These are phyloP conservation scores for Angophora floribunda DNA, from an alignment of 345 rosid species.

Conservation along the genomic window DNA sequence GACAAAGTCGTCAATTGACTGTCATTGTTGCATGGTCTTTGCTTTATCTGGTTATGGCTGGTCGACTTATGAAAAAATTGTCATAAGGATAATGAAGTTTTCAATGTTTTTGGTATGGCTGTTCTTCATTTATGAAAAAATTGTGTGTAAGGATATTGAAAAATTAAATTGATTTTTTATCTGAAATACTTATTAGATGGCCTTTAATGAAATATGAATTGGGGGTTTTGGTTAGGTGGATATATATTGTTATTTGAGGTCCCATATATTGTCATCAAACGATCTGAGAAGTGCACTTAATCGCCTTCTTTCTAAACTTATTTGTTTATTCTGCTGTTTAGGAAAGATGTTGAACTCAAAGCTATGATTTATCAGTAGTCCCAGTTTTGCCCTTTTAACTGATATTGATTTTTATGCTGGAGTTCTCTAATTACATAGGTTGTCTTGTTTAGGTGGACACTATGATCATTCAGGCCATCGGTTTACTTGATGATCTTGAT, in stretches of 20 bases:
- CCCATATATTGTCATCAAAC: neutral
- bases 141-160: neutral
- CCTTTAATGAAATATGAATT: neutral
- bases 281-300: neutral
- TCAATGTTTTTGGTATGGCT: neutral
- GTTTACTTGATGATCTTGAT: conserved; percentile 92
- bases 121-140: neutral
- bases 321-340: neutral
- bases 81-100: neutral
- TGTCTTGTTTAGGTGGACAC: conserved; percentile 65
- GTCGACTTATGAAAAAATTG: neutral
- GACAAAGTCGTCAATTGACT: neutral
- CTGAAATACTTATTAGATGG: neutral
- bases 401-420: neutral
- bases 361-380: neutral
- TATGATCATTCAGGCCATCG: conserved; percentile 94
- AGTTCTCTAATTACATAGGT: neutral
- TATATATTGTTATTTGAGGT: neutral
- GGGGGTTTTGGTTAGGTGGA: neutral
- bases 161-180: neutral
- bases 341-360: neutral
- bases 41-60: neutral
- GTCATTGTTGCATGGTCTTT: neutral
- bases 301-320: neutral
- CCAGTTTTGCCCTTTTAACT: neutral